A percentile compares a stretch with the other conserved stretches of the same genome.
These are phyloP conservation scores for Rhynchospora breviuscula DNA, from an alignment of 176 grass and related monocot species.

Conservation along the genomic window DNA sequence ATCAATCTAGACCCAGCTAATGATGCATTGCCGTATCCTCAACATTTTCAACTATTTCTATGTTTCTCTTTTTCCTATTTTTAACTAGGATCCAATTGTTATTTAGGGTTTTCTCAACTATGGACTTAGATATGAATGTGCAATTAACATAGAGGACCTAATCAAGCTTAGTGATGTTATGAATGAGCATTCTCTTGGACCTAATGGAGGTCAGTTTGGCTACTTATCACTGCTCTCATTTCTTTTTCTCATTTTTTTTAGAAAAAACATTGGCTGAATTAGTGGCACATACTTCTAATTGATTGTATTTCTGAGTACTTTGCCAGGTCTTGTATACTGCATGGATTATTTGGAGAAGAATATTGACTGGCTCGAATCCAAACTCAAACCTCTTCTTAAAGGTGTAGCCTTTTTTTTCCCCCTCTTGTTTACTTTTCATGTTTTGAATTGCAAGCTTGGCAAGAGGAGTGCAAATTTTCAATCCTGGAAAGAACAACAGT, in stretches of 20 bases:
- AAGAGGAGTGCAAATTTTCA: background rate
- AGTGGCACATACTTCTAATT: slow-evolving; percentile 3
- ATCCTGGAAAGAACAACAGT: background rate
- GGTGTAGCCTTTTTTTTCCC: slow-evolving; percentile 24
- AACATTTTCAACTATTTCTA: background rate
- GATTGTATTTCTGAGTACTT: background rate
- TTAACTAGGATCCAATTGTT: slow-evolving; percentile 1
- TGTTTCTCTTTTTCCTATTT: background rate
- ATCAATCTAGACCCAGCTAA: slow-evolving; percentile 92
- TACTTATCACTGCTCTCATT: background rate
- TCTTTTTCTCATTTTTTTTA: background rate
- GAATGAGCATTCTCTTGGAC: slow-evolving; percentile 82
- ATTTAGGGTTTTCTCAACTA: slow-evolving; percentile 35
- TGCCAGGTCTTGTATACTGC: slow-evolving; percentile 84
- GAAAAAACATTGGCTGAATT: background rate
- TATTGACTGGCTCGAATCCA: slow-evolving; percentile 81
- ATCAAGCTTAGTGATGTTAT: slow-evolving; percentile 92
- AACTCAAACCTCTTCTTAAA: slow-evolving; percentile 84
- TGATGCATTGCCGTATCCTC: slow-evolving; percentile 86
- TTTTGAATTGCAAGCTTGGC: background rate
- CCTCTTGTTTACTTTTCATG: slow-evolving; percentile 44
- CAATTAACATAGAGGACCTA: slow-evolving; percentile 85
- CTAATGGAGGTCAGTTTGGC: slow-evolving; percentile 67
- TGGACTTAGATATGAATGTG: slow-evolving; percentile 68
- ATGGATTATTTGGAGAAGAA: slow-evolving; percentile 99